Percentiles rank a stretch among this genome's conserved stretches.
These are phyloP conservation scores for Ganoderma boninense DNA, from an alignment of 1,284 basidiomycete genomes.

Conservation along the genomic window DNA sequence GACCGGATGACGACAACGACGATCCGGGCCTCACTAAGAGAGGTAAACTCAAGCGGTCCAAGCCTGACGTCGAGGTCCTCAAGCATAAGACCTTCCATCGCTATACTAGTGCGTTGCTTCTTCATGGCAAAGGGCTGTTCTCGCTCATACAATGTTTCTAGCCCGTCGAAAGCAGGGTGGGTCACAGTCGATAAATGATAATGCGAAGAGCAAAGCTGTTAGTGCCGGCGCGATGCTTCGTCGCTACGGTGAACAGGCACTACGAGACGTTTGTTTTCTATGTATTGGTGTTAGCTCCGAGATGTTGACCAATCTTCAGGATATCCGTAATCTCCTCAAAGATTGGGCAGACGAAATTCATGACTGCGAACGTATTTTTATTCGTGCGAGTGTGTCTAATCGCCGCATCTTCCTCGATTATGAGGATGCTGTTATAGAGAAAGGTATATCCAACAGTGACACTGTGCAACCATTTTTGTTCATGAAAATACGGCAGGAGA, in stretches of 20 bases:
- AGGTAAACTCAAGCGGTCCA: conserved; percentile 67
- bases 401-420: conserved; percentile 90
- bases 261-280: conserved; percentile 76
- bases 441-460: conserved; percentile 45
- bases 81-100: conserved; percentile 98
- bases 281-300: neutral
- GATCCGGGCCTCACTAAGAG: conserved; percentile 55
- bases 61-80: conserved; percentile 80
- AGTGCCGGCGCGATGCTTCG: conserved; percentile 96
- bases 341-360: conserved; percentile 90
- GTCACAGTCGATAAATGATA: conserved; percentile 92
- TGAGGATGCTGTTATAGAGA: conserved; percentile 70
- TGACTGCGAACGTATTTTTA: conserved; percentile 87
- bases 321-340: conserved; percentile 82
- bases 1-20: conserved; percentile 55
- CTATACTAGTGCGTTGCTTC: conserved; percentile 83
- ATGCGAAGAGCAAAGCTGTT: conserved; percentile 91
- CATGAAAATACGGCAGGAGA: conserved; percentile 56
- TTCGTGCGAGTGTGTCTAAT: conserved; percentile 87
- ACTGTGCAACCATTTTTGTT: neutral
- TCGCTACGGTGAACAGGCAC: conserved; percentile 93
- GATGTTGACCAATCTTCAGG: conserved; percentile 53
- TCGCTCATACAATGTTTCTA: conserved; percentile 42
- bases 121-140: neutral
- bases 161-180: conserved; percentile 98